These are phyloP conservation scores for Fusarium equiseti DNA, from an alignment of 2,329 filamentous ascomycete genomes.

Conservation along the genomic window DNA sequence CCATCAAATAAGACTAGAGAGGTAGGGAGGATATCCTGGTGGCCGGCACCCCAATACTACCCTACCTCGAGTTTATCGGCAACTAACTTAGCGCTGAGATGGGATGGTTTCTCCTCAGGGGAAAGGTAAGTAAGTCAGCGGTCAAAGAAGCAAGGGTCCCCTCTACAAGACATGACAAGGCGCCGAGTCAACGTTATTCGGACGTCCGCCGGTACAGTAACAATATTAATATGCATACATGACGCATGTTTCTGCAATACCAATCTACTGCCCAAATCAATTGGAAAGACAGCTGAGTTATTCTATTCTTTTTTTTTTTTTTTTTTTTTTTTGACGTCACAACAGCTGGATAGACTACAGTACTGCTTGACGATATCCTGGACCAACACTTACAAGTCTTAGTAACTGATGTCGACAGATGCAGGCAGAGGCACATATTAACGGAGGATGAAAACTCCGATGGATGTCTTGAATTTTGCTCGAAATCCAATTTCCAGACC, in stretches of 20 bases:
- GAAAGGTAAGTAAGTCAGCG: background rate
- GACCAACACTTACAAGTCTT: background rate
- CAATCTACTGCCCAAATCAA: background rate
- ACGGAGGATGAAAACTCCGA: background rate
- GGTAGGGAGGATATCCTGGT: conserved; percentile 9
- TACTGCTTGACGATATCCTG: background rate
- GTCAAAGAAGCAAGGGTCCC: background rate
- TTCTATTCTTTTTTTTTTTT: background rate
- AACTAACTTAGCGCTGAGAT: conserved; percentile 7
- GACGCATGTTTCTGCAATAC: background rate
- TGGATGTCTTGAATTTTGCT: background rate
- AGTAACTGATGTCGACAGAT: background rate
- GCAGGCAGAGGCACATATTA: background rate
- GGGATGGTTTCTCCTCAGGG: background rate
- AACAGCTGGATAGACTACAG: background rate
- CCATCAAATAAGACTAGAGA: background rate
- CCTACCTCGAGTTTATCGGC: conserved; percentile 19
- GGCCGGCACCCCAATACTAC: conserved; percentile 24
- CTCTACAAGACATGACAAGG: background rate
- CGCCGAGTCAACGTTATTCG: background rate
- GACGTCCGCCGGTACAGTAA: background rate
- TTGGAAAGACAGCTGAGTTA: background rate
- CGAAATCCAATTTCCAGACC: background rate
- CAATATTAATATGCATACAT: background rate
- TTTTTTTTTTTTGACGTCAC: background rate